A percentile compares a stretch with the other conserved stretches of the same genome.
Conservation (phyloP, 352 stramenopile genomes). For the Globisporangium orthogonon region DNA sequence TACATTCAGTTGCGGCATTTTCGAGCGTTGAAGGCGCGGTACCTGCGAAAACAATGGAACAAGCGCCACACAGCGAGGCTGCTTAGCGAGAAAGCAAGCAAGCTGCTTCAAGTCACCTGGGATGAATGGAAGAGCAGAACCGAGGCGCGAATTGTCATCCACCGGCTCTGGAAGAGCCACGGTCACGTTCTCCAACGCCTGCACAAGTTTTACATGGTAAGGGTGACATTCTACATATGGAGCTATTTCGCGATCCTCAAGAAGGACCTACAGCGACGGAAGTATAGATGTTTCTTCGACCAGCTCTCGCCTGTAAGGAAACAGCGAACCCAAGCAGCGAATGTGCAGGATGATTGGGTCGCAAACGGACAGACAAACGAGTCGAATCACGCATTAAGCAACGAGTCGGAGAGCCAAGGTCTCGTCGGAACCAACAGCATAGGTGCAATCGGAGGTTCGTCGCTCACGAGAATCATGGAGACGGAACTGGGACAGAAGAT, state of each 20-base stretch:
- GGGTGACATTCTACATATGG: conserved; percentile 42
- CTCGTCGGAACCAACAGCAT: not conserved
- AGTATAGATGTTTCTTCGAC: conserved; percentile 29
- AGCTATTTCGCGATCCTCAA: conserved; percentile 61
- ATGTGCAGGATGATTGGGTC: not conserved
- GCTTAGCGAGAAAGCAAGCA: conserved; percentile 16
- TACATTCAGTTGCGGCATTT: conserved; percentile 61
- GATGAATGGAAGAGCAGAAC: conserved; percentile 25
- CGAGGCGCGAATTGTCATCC: conserved; percentile 15
- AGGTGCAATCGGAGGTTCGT: not conserved
- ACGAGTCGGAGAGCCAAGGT: not conserved
- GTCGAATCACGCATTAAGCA: too few species aligned
- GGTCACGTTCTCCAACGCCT: conserved; percentile 51
- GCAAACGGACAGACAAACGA: not conserved
- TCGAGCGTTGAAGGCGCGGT: conserved; percentile 30
- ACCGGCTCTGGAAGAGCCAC: conserved; percentile 33
- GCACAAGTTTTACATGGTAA: conserved; percentile 57
- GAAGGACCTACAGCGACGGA: conserved; percentile 32
- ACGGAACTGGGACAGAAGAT: conserved; percentile 43
- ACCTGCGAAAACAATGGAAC: conserved; percentile 25
- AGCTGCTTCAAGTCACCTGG: conserved; percentile 22
- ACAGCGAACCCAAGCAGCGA: conserved; percentile 9
- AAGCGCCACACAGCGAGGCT: conserved; percentile 20
- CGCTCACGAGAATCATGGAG: conserved; percentile 56
- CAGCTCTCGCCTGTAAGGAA: conserved; percentile 17